Evolutionary conservation across 768 basidiomycete genomes (phyloP), one percentile per base, ranked within the genome.

Genomic region (Collybiopsis confluens): DNA sequence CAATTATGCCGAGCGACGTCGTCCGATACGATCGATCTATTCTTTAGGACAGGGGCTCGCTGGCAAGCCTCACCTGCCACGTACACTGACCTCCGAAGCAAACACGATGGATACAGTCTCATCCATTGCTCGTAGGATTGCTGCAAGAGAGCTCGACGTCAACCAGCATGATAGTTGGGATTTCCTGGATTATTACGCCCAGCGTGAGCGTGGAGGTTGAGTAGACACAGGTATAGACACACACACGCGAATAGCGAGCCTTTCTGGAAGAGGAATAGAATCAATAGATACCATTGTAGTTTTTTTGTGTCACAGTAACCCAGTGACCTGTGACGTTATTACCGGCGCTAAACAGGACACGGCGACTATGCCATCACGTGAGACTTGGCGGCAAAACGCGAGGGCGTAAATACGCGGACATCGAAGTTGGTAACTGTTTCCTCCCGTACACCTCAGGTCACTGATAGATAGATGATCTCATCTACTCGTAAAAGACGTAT

Each of bases 111-210:
- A 48, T 11, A 48, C 47, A n/a, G 21, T 48, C 5, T 30, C 47
- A 16, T 21, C 33, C 24, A 48, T 48, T 15, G 47, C 47, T 11
- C 4, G 37, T 21, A 18, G 47, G 21, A 48, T 48, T 21, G 47
- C 26, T 5, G 33, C 47, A 3, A n/a, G 21, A 24, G 35, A 37
- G 35, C 30, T 16, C 11, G 8, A 47, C 7, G 27, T 20, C 11
- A 18, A 24, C 21, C 30, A 36, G 21, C 47, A 37, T 21, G 47
- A 48, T 37, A 37, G 35, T 20, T 48, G 47, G 47, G 47, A 48
- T 15, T 48, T 48, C 20, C 23, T 48, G 33, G 47, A 48, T 48
- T 48, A 48, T 38, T 48, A 48, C 26, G 33, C 35, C 21, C 47
- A 48, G n/a, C 37, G 33, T 15, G 16, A 33, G 7, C 9, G 38